These are phyloP conservation scores for Oryza longistaminata DNA, from an alignment of 176 grass and related monocot genomes.

Conservation along the genomic window DNA sequence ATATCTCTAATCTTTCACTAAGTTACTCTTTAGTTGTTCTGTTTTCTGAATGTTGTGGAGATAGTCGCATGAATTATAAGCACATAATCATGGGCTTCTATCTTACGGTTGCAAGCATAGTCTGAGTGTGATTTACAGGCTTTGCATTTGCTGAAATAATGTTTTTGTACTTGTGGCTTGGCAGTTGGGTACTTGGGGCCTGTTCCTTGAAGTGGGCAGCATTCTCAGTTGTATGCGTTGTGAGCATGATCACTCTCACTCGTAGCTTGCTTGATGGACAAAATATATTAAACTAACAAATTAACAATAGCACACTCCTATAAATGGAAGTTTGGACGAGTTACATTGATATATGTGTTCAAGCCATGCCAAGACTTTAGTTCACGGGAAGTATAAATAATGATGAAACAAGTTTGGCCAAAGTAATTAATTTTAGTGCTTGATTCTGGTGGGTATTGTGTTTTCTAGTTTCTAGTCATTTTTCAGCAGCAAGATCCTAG, in stretches of 20 bases:
- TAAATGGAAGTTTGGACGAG: neutral
- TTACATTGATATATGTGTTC: neutral
- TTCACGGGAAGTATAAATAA: neutral
- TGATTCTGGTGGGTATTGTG: neutral
- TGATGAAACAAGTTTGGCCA: neutral
- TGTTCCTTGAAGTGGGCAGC: neutral
- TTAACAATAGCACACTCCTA: neutral
- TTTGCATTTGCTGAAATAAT: neutral
- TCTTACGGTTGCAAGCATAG: neutral
- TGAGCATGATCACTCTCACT: neutral
- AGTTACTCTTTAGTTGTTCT: neutral
- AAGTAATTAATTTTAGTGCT: neutral
- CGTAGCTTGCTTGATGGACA: neutral
- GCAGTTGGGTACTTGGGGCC: neutral
- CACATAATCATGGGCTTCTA: neutral
- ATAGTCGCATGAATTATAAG: constrained; percentile 3
- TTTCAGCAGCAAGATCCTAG: neutral
- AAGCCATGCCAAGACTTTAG: neutral
- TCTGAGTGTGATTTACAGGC: neutral
- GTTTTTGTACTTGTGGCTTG: neutral
- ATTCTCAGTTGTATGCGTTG: neutral
- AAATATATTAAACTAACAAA: too few species aligned
- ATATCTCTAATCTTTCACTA: neutral
- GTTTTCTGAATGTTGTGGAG: neutral
- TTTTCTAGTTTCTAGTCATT: neutral